Base-by-base conservation (phyloP, 2,329 filamentous ascomycete species). In the Chaetothyriales sp. region DNA sequence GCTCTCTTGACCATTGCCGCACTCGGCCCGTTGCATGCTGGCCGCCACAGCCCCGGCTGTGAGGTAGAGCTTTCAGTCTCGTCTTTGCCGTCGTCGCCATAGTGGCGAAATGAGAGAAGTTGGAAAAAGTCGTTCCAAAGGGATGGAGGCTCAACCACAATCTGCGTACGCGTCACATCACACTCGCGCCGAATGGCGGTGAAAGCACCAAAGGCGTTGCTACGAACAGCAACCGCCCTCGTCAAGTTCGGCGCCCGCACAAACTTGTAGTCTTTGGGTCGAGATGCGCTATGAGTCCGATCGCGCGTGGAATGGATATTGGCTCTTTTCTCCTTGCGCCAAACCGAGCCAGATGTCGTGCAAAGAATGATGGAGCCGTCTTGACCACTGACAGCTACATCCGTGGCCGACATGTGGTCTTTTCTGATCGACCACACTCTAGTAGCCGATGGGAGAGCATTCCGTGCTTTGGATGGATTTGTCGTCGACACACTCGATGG, bases 341-440 rank as follows among this genome's bases (percentile, higher is more conserved):
- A 98, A 0, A 95, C 90, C 47, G 87, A 90, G 2, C 92, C 92
- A 44, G 89, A 90, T 54, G 89, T 78, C 0, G 92, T 98, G 58
- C 88, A 90, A 56, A 98, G 81, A 51, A 98, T 94, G 58, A 98
- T 87, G 0, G 89, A 94, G 2, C 89, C 92, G 66, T 97, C 85
- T 64, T 95, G 89, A 40, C 89, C 88, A 40, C 33, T 40, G 2
- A 97, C 83, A 55, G 82, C 85, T 1, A 94, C 87, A 54, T 95
- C 95, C 50, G 80, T 79, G 28, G 87, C 89, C 2, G 89, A 89
- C 81, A 84, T 83, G 52, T 81, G 78, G 53, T 86, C 84, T 64
- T 94, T 95, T 60, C 84, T 83, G 2, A 89, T 82, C 28, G 84
- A 86, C 92, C 92, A 98, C 22, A 95, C 82, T 53, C 86, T 83